phyloP scores from a whole-genome alignment of 352 stramenopile genomes.

The Phytophthora nicotianae region DNA sequence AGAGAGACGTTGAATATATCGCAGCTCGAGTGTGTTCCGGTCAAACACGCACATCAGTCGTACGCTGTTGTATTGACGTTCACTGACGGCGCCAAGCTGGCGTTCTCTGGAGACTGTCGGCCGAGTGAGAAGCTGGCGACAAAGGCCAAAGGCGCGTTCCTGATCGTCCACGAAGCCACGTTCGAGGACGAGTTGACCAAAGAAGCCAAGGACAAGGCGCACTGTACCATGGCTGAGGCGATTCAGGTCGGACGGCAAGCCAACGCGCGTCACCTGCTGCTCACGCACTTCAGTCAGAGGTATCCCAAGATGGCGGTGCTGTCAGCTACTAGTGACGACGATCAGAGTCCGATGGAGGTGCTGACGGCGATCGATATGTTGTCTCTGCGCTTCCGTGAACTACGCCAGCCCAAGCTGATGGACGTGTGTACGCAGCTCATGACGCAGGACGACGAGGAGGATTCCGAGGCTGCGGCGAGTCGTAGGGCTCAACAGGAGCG shows the following conservation, averaged over 20 bases:
- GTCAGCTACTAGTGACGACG: constrained; percentile 17
- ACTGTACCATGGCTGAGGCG: constrained; percentile 95
- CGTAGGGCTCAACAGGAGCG: constrained; percentile 24
- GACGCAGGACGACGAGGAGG: constrained; percentile 41
- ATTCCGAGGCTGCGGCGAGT: constrained; percentile 22
- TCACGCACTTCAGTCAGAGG: constrained; percentile 97
- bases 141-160: constrained; percentile 65
- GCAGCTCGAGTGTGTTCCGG: constrained; percentile 66
- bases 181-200: constrained; percentile 95
- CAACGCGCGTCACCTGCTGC: constrained; percentile 87
- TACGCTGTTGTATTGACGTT: constrained; percentile 91
- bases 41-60: constrained; percentile 91
- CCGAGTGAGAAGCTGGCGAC: constrained; percentile 75
- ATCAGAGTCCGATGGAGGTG: constrained; percentile 42
- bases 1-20: constrained; percentile 47
- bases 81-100: constrained; percentile 77
- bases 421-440: constrained; percentile 70
- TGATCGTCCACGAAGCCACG: constrained; percentile 98
- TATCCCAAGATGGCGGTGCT: constrained; percentile 81
- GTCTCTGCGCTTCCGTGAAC: constrained; percentile 66
- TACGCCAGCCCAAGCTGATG: constrained; percentile 67
- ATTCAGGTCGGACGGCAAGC: constrained; percentile 76
- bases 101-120: constrained; percentile 96
- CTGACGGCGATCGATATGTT: constrained; percentile 82
- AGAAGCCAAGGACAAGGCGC: constrained; percentile 94